phyloP scores from a whole-genome alignment of 2,329 filamentous ascomycete genomes.

The Herpotrichia juniperi region DNA sequence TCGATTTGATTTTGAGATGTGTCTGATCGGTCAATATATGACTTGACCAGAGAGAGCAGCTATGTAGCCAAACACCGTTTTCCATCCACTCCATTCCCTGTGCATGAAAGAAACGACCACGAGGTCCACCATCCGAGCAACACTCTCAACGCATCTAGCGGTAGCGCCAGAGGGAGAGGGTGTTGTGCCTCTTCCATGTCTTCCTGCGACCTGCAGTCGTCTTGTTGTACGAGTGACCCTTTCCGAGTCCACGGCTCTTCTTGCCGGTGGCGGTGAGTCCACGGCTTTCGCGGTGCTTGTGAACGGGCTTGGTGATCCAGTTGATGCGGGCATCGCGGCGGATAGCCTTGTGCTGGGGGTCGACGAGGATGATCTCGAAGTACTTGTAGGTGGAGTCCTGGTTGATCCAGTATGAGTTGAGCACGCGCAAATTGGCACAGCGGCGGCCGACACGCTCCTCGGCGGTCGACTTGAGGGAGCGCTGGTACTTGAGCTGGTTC shows the following conservation, averaged over 20 bases:
- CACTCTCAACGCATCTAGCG: slow-evolving; percentile 63
- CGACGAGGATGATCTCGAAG: slow-evolving; percentile 99
- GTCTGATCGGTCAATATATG: slow-evolving; percentile 26
- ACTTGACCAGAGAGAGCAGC: slow-evolving; percentile 27
- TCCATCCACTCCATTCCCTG: slow-evolving; percentile 42
- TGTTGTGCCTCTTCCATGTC: slow-evolving; percentile 99
- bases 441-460: slow-evolving; percentile 99
- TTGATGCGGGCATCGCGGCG: slow-evolving; percentile 99
- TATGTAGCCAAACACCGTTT: slow-evolving; percentile 41
- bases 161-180: slow-evolving; percentile 98
- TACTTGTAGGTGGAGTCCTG: slow-evolving; percentile 99
- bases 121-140: slow-evolving; percentile 35
- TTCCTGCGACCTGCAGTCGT: slow-evolving; percentile 96
- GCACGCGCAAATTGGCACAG: slow-evolving; percentile 97
- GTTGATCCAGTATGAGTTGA: slow-evolving; percentile 99
- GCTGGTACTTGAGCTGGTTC: slow-evolving; percentile 99
- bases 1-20: slow-evolving; percentile 37
- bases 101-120: slow-evolving; percentile 38
- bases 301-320: slow-evolving; percentile 99
- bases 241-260: slow-evolving; percentile 99
- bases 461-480: slow-evolving; percentile 94
- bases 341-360: slow-evolving; percentile 99
- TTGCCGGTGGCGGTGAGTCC: slow-evolving; percentile 98
- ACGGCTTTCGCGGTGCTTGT: slow-evolving; percentile 99
- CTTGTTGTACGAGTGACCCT: slow-evolving; percentile 99